A percentile compares a stretch with the other conserved stretches of the same genome.
These are phyloP conservation scores for Remersonia thermophila DNA, from an alignment of 2,329 filamentous ascomycete genomes.

Conservation along the genomic window DNA sequence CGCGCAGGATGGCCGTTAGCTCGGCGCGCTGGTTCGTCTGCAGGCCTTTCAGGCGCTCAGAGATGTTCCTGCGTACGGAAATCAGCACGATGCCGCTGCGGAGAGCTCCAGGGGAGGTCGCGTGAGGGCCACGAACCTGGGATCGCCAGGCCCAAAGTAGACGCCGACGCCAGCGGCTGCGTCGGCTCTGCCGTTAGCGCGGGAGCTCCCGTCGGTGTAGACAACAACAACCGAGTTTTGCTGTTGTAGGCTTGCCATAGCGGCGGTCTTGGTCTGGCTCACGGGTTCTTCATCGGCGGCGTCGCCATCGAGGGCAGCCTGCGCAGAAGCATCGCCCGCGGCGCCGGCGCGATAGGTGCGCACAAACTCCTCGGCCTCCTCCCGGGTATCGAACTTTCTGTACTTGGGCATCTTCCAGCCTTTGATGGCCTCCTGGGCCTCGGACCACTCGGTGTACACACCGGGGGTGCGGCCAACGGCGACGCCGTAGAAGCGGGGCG, in stretches of 20 bases:
- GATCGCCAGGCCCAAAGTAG: slow-evolving; percentile 46
- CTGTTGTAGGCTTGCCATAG: slow-evolving; percentile 1
- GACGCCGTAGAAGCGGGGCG: slow-evolving; percentile 46
- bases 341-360: slow-evolving; percentile 32
- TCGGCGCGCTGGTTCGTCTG: slow-evolving; percentile 98
- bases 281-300: slow-evolving; percentile 27
- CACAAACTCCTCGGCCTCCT: slow-evolving; percentile 72
- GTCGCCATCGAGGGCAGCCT: slow-evolving; percentile 12
- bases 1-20: slow-evolving; percentile 73
- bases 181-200: slow-evolving; percentile 43
- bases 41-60: slow-evolving; percentile 60
- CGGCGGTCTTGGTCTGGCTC: slow-evolving; percentile 23
- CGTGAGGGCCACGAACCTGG: slow-evolving; percentile 29
- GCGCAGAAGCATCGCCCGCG: slow-evolving; percentile 25
- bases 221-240: slow-evolving; percentile 28
- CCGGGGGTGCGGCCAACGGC: slow-evolving; percentile 46
- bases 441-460: slow-evolving; percentile 53
- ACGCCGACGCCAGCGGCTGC: slow-evolving; percentile 50
- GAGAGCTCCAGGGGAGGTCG: too few relatives aligned
- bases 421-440: slow-evolving; percentile 59
- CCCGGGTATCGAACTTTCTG: slow-evolving; percentile 54
- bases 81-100: slow-evolving; percentile 10
- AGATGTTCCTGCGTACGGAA: slow-evolving; percentile 43
- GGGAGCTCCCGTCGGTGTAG: slow-evolving; percentile 52
- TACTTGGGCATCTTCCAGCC: slow-evolving; percentile 59